These are phyloP conservation scores for Neurospora tetrasperma DNA, from an alignment of 495 filamentous ascomycete genomes.

Conservation along the genomic window DNA sequence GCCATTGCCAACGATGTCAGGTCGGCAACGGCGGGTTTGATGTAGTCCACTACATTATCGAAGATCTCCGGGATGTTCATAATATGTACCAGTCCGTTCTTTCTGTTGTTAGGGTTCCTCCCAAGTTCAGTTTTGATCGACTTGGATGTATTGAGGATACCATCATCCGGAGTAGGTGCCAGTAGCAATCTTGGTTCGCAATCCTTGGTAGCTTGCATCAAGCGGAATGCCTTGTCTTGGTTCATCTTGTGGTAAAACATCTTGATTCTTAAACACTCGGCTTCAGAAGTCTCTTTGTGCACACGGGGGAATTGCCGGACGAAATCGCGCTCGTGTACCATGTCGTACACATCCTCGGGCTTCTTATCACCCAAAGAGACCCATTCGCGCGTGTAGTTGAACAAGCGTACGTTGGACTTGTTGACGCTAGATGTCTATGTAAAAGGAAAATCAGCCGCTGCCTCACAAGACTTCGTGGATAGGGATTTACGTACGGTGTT, in stretches of 20 bases:
- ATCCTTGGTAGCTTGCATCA: not conserved
- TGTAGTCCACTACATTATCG: not conserved
- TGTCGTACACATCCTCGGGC: not conserved
- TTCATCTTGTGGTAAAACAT: not conserved
- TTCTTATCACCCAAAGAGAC: not conserved
- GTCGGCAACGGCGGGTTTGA: conserved; percentile 10
- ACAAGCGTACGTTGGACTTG: not conserved
- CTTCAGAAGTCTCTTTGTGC: not conserved
- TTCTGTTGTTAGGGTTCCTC: not conserved
- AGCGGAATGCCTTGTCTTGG: not conserved
- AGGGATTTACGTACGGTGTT: not conserved
- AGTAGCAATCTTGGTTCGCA: not conserved
- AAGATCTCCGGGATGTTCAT: conserved; percentile 5
- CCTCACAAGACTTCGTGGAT: not conserved
- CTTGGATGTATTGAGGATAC: not conserved
- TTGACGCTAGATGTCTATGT: not conserved
- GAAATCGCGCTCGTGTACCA: not conserved
- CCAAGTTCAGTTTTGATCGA: not conserved
- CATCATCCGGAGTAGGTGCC: not conserved
- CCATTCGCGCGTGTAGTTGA: not conserved
- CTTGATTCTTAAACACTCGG: not conserved
- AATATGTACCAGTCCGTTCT: not conserved
- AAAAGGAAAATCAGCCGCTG: not conserved
- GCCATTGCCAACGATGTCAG: conserved; percentile 7
- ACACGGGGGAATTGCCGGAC: not conserved